These are phyloP conservation scores for Fusarium poae DNA, from an alignment of 2,329 filamentous ascomycete genomes.

Conservation along the genomic window DNA sequence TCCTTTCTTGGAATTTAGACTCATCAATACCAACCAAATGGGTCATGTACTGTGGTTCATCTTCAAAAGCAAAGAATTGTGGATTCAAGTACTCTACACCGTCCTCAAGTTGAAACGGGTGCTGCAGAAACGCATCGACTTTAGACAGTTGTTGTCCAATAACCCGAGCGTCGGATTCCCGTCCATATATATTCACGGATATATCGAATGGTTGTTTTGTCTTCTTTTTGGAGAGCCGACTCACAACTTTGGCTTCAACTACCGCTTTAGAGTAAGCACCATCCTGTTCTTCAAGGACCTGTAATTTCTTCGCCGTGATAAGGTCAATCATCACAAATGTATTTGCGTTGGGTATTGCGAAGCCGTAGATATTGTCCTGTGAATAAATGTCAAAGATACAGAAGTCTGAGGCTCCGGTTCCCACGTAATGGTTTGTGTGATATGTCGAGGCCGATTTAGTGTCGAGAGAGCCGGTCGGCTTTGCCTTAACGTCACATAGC, in stretches of 20 bases:
- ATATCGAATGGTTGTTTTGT: not conserved
- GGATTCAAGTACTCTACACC: not conserved
- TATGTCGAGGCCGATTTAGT: fast-evolving
- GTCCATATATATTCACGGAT: not conserved
- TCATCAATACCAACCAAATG: not conserved
- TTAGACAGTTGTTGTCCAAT: not conserved
- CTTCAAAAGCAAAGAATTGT: not conserved
- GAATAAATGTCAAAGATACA: not conserved
- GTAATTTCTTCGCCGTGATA: not conserved
- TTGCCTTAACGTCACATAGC: not conserved
- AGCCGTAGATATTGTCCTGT: not conserved
- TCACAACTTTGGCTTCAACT: not conserved
- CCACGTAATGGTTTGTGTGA: fast-evolving
- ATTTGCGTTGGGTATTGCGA: not conserved
- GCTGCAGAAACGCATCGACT: not conserved
- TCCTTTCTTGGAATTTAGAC: not conserved
- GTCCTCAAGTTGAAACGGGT: not conserved
- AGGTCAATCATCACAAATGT: not conserved
- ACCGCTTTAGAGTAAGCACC: not conserved
- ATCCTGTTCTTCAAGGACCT: fast-evolving
- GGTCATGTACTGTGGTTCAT: not conserved
- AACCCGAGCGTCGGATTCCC: not conserved
- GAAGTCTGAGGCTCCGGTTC: not conserved
- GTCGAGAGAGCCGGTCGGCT: fast-evolving
- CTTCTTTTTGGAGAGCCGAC: fast-evolving